Evolutionary conservation across 2,329 filamentous ascomycete genomes (phyloP), one percentile per base, ranked within the genome.

Genomic region (Fusarium nanum): DNA sequence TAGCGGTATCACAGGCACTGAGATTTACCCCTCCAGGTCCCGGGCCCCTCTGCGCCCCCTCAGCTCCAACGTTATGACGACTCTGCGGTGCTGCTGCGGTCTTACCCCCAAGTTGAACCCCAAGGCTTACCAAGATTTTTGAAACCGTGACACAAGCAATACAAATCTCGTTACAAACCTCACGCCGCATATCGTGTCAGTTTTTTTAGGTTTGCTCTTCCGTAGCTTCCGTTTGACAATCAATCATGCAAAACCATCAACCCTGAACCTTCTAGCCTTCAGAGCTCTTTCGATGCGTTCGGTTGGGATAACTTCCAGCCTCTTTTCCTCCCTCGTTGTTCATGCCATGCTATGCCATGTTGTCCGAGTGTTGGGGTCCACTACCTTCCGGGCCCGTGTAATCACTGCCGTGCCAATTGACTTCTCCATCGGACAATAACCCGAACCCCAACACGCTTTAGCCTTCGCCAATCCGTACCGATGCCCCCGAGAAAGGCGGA

Each of bases 351-450:
- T 41, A 56, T 68, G 56, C 56, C 47, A 62, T 64, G 56, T 57
- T 62, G 57, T 56, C 66, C 62, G 68, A 70, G 54, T 73, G 68
- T 70, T 73, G 63, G 70, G 72, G 52, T 67, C 60, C 63, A 62
- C 61, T 27, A 52, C 63, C 73, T 61, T 63, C 64, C 67, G 60
- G 52, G 47, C 49, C 68, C 62, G 73, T 68, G 62, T 67, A 63
- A 65, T 72, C 69, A 75, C 73, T 75, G 66, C 73, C 73, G 73
- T 75, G 61, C 73, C 73, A 75, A 75, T 75, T 62, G 73, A 74
- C 48, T 67, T 68, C 64, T 67, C 59, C 49, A 69, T 75, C 73
- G 73, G 73, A 75, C 72, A 75, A 73, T 68, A 75, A 64, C 66
- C 73, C 73, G 73, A 75, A 56, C 61, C 71, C 73, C 72, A 75